These are phyloP conservation scores for Syzygium grande DNA, from an alignment of 345 rosid genomes.

Conservation along the genomic window DNA sequence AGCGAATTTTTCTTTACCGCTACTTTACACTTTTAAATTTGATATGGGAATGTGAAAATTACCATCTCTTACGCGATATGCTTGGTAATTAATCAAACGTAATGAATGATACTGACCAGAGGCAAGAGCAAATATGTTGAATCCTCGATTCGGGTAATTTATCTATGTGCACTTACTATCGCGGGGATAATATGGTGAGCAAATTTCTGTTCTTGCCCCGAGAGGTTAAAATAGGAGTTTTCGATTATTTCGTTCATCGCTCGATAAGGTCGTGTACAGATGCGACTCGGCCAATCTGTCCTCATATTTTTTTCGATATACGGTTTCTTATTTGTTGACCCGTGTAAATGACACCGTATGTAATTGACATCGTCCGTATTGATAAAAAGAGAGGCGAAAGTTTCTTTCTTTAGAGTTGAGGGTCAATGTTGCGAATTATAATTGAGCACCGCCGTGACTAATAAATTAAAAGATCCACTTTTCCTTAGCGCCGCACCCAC, in stretches of 20 bases:
- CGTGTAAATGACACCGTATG: background rate
- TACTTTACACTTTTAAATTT: background rate
- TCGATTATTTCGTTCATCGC: background rate
- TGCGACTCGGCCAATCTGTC: background rate
- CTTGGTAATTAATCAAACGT: background rate
- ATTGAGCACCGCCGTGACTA: background rate
- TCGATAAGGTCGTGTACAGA: rapidly evolving
- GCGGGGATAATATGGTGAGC: rapidly evolving
- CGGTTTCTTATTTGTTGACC: rapidly evolving
- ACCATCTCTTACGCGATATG: background rate
- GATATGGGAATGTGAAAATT: background rate
- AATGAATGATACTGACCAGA: too few relatives aligned
- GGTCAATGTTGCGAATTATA: too few relatives aligned
- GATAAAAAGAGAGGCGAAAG: too few relatives aligned
- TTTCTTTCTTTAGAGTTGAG: background rate
- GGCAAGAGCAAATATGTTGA: background rate
- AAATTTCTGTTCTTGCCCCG: background rate
- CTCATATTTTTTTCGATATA: background rate
- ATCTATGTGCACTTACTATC: background rate
- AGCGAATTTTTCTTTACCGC: background rate
- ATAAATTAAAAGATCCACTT: background rate
- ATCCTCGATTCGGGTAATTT: background rate
- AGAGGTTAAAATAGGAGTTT: background rate
- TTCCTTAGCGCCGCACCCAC: background rate
- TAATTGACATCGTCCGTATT: too few relatives aligned